Evolutionary conservation across 2,329 filamentous ascomycete species (phyloP), one percentile per base, ranked within the genome.

Genomic region (Diaporthe longicolla): DNA sequence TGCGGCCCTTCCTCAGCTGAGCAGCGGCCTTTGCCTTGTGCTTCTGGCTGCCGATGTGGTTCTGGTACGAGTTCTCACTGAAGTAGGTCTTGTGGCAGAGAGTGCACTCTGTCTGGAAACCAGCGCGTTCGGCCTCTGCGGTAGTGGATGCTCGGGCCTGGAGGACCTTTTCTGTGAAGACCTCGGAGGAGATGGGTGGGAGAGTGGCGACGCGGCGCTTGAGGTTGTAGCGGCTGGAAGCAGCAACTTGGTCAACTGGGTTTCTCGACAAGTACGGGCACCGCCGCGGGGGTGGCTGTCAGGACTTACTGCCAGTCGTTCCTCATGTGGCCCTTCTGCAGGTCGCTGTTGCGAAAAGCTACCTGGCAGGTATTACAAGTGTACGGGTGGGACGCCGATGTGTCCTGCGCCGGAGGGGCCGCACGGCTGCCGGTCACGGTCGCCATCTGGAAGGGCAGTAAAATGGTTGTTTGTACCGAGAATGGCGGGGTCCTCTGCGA

Each of bases 341-440:
- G 89, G 82, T 98, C 96, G 82, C 94, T 95, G 81, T 94, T 95
- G 78, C 96, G 93, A 85, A 98, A 99, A 70, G 96, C 97, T 79
- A 99, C 95, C 83, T 98, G 95, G 82, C 97, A 99, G 74, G 95
- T 97, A 84, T 98, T 99, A 91, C 97, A 99, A 72, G 96, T 98
- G 85, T 96, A 99, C 1, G 97, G 96, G 82, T 98, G 95, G 35
- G 92, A 88, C 43, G 89, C 80, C 21, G 85, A 79, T 35, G 79
- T 61, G 57, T 84, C 80, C 77, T 78, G 79, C 71, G 78, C 77
- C 63, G 79, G 77, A 73, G 45, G 78, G 75, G 68, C 76, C 75
- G 32, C 76, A 74, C 85, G 82, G 78, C 79, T 84, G 55, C 81
- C 82, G 48, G 83, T 79, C 71, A 87, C 84, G 13, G 87, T 87